Conservation (phyloP, 345 rosid genomes). For the Rhodamnia rubescens region DNA sequence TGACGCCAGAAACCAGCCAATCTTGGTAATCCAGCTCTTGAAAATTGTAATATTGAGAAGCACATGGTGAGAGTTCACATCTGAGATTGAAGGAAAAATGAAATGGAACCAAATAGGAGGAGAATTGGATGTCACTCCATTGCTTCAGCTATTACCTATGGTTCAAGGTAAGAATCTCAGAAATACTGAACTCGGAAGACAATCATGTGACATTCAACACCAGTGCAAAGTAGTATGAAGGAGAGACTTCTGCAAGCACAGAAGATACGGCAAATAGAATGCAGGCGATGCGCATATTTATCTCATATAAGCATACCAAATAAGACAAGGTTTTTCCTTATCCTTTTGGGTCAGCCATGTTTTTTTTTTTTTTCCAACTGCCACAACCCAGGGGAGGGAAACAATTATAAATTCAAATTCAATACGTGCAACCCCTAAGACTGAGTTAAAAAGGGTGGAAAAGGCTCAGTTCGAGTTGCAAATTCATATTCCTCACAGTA, state of each 20-base stretch:
- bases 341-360: background rate
- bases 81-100: background rate
- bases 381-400: background rate
- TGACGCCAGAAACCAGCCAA: constrained; percentile 36
- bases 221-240: background rate
- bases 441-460: background rate
- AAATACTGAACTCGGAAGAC: background rate
- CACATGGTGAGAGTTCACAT: constrained; percentile 45
- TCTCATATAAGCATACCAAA: background rate
- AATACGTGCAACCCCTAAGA: background rate
- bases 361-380: background rate
- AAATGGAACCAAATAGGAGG: background rate
- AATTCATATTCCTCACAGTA: background rate
- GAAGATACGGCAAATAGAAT: background rate
- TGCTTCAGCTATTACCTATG: background rate
- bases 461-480: background rate
- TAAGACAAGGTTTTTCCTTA: background rate
- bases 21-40: constrained; percentile 38
- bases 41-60: constrained; percentile 50
- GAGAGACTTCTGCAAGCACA: background rate
- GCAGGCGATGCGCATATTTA: background rate
- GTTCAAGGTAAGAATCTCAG: background rate
- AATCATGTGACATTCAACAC: background rate
- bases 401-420: background rate
- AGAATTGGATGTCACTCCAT: background rate